A percentile compares a stretch with the other conserved stretches of the same genome.
Evolutionary conservation across 768 basidiomycete genomes (phyloP).

Genomic region (Coprinopsis cinerea): DNA sequence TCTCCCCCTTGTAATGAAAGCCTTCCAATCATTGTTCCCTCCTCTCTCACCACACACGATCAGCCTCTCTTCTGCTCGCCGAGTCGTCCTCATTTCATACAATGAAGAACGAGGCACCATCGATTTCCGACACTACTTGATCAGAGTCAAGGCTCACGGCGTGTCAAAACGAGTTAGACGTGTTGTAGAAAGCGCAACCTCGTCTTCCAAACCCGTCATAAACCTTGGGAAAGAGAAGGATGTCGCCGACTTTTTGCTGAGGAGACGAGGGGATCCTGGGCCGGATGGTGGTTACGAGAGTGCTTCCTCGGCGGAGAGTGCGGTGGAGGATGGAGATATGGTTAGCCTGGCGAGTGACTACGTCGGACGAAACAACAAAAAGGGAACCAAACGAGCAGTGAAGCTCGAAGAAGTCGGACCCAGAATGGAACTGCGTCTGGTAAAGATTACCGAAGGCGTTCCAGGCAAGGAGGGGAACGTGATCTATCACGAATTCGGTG

Average conservation of each 20-base stretch:
- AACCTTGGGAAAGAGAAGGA: conserved; percentile 90
- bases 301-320: conserved; percentile 78
- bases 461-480: conserved; percentile 92
- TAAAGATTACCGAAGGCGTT: conserved; percentile 92
- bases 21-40: conserved; percentile 95
- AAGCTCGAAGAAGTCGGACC: conserved; percentile 92
- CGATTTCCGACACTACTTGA: conserved; percentile 91
- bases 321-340: conserved; percentile 80
- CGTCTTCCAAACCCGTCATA: conserved; percentile 42
- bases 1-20: conserved; percentile 86
- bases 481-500: conserved; percentile 92
- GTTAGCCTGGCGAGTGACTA: conserved; percentile 89
- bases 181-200: conserved; percentile 61
- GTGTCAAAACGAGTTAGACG: conserved; percentile 88
- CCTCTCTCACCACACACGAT: conserved; percentile 80
- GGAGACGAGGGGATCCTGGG: conserved; percentile 56
- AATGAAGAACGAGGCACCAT: conserved; percentile 80
- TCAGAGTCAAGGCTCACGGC: conserved; percentile 92
- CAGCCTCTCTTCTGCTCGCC: conserved; percentile 82
- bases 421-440: conserved; percentile 84
- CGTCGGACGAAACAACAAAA: conserved; percentile 90
- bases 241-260: conserved; percentile 89
- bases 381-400: conserved; percentile 87
- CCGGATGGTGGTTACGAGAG: conserved; percentile 74
- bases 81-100: conserved; percentile 91